Evolutionary conservation across 2,329 filamentous ascomycete species (phyloP).

Genomic region (Hypocrella siamensis): DNA sequence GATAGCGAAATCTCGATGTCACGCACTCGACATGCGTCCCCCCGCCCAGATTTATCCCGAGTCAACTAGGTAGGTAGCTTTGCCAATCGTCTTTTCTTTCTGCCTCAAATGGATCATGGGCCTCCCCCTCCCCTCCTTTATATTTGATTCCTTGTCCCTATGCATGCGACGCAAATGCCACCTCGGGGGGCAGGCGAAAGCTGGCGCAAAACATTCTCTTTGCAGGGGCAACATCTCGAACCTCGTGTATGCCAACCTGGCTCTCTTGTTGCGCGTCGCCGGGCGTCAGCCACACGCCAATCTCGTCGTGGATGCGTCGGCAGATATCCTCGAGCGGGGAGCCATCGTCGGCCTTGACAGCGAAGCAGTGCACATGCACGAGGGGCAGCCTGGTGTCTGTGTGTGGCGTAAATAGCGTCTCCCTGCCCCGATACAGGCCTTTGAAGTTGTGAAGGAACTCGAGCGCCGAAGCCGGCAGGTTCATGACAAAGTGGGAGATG

Average conservation of each 20-base stretch:
- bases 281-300: constrained; percentile 23
- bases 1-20: too few species aligned
- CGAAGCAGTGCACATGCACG: constrained; percentile 92
- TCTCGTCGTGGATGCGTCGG: constrained; percentile 22
- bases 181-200: constrained; percentile 68
- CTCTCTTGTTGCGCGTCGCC: constrained; percentile 30
- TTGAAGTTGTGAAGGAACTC: constrained; percentile 55
- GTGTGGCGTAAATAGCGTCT: constrained; percentile 46
- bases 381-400: constrained; percentile 53
- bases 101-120: too few species aligned
- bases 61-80: too few species aligned
- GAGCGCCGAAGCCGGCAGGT: constrained; percentile 79
- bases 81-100: too few species aligned
- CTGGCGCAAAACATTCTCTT: constrained; percentile 96
- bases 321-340: constrained; percentile 37
- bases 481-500: constrained; percentile 95
- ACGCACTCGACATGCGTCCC: too few species aligned
- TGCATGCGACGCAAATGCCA: constrained; percentile 51
- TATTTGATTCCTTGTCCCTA: neutral
- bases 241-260: constrained; percentile 45
- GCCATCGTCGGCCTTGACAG: constrained; percentile 64
- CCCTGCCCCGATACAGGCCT: constrained; percentile 62
- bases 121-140: too few species aligned
- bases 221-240: constrained; percentile 78
- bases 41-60: too few species aligned